These are phyloP conservation scores for Sporothrix phasma DNA, from an alignment of 2,329 filamentous ascomycete genomes.

Conservation along the genomic window DNA sequence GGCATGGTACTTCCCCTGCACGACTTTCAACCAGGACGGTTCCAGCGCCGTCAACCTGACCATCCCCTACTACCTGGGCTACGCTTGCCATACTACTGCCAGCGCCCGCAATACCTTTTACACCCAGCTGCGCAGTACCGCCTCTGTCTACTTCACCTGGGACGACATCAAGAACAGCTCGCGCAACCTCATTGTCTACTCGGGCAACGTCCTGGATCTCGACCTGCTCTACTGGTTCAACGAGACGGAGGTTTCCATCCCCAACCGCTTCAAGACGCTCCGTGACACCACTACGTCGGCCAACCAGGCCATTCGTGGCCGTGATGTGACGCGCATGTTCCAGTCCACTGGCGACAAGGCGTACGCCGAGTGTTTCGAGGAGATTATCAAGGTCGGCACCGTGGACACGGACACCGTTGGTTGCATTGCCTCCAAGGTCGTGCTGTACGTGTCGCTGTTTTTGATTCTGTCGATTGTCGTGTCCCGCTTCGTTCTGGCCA, in stretches of 20 bases:
- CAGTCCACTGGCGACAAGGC: constrained; percentile 69
- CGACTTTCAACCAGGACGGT: constrained; percentile 85
- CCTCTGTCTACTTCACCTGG: constrained; percentile 95
- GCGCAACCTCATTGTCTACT: constrained; percentile 89
- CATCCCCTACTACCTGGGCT: constrained; percentile 68
- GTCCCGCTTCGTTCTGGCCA: constrained; percentile 76
- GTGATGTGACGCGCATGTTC: constrained; percentile 82
- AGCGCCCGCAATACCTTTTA: constrained; percentile 67
- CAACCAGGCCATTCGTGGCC: constrained; percentile 60
- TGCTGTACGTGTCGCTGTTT: constrained; percentile 83
- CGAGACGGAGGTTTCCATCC: constrained; percentile 63
- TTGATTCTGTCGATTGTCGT: constrained; percentile 86
- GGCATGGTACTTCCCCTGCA: constrained; percentile 96
- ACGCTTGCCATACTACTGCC: constrained; percentile 74
- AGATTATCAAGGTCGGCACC: constrained; percentile 92
- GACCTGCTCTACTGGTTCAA: constrained; percentile 89
- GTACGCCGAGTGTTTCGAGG: constrained; percentile 75
- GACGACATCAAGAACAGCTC: constrained; percentile 81
- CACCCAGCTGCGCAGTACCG: constrained; percentile 50
- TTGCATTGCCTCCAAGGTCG: constrained; percentile 94
- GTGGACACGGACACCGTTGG: constrained; percentile 94
- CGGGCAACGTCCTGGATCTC: constrained; percentile 84
- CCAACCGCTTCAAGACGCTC: constrained; percentile 69
- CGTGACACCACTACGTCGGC: constrained; percentile 52
- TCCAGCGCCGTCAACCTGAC: constrained; percentile 68